Conservation (phyloP, 306 rosid species). For the Cicer pinnatifidum region DNA sequence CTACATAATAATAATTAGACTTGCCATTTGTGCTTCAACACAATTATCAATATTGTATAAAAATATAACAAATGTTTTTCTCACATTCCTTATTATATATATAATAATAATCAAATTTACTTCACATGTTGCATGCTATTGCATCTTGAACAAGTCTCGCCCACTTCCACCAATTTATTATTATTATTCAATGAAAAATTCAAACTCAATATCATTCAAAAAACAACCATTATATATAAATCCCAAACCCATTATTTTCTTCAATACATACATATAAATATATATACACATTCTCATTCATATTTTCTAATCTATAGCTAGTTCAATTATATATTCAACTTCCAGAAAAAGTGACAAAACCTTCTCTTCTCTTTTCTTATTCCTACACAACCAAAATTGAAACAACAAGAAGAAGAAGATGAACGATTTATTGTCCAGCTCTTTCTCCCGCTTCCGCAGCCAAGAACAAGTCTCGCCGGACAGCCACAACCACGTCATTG, state of each 20-base stretch:
- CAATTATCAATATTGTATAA: not conserved
- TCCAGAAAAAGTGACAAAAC: not conserved
- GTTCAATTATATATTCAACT: slow-evolving; percentile 1
- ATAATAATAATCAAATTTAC: not conserved
- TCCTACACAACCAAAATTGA: not conserved
- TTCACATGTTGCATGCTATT: not conserved
- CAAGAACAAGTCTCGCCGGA: slow-evolving; percentile 59
- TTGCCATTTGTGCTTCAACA: slow-evolving; percentile 29
- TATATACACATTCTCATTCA: not conserved
- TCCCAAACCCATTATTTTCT: not conserved
- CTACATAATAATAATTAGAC: not conserved
- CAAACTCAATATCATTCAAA: slow-evolving; percentile 35
- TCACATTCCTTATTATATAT: not conserved
- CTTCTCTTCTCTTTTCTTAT: not conserved
- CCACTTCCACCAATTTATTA: slow-evolving; percentile 9
- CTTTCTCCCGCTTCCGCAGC: slow-evolving; percentile 63
- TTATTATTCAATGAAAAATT: slow-evolving; percentile 22
- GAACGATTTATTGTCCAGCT: slow-evolving; percentile 77
- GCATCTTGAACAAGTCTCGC: slow-evolving; percentile 43
- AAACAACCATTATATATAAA: slow-evolving; percentile 17
- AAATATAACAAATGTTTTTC: not conserved
- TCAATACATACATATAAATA: slow-evolving; percentile 9
- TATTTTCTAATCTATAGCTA: not conserved
- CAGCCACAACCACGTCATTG: slow-evolving; percentile 56
- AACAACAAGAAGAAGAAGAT: slow-evolving; percentile 38